phyloP scores from a whole-genome alignment of 257 asterid genomes.

The Mentha longifolia region DNA sequence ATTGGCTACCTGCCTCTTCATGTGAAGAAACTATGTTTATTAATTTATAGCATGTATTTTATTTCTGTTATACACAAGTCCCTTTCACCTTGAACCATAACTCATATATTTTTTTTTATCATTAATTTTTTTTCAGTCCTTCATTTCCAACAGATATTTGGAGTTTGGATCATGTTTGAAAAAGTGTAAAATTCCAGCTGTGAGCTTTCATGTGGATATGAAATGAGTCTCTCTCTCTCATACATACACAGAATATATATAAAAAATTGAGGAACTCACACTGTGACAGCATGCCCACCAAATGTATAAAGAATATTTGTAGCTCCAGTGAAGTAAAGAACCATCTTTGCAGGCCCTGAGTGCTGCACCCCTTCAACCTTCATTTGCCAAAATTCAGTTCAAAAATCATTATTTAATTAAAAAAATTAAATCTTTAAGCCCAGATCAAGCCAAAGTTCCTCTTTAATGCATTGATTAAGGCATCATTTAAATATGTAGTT shows the following conservation, averaged over 20 bases:
- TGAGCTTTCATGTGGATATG: constrained; percentile 30
- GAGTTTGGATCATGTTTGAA: constrained; percentile 36
- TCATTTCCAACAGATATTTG: not conserved
- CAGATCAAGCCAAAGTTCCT: constrained; percentile 44
- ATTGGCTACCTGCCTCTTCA: too few relatives aligned
- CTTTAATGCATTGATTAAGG: constrained; percentile 34
- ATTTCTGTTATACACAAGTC: not conserved
- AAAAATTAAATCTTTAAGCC: not conserved
- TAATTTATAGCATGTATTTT: not conserved
- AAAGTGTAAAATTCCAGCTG: constrained; percentile 31
- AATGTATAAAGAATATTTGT: constrained; percentile 89
- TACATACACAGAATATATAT: not conserved
- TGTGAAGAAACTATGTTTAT: too few relatives aligned
- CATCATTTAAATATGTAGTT: not conserved
- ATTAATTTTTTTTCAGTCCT: not conserved
- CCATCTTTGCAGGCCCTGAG: constrained; percentile 81
- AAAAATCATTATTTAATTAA: constrained; percentile 3
- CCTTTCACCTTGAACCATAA: constrained; percentile 12
- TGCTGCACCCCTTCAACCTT: constrained; percentile 82
- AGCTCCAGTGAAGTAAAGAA: constrained; percentile 89
- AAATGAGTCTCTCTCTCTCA: not conserved
- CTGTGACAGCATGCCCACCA: constrained; percentile 95
- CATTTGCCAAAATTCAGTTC: constrained; percentile 23
- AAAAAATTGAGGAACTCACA: constrained; percentile 49
- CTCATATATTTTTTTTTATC: not conserved